Evolutionary conservation across 2,329 filamentous ascomycete species (phyloP).

Genomic region (Ceratocystis ficicola): DNA sequence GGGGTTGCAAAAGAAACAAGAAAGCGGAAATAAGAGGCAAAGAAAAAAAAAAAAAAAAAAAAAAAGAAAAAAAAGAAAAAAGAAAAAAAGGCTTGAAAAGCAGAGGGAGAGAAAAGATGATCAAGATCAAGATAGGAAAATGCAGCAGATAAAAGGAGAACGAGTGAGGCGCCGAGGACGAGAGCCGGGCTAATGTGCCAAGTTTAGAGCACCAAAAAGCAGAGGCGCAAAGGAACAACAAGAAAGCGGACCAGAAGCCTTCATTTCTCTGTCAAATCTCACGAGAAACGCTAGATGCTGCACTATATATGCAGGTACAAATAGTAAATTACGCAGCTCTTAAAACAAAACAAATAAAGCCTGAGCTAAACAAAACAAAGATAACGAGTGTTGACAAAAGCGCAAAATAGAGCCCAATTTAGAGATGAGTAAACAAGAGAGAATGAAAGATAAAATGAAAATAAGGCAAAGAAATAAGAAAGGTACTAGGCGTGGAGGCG

Average conservation of each 20-base stretch:
- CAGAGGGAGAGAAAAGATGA: background rate
- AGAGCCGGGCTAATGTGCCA: background rate
- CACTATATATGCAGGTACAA: constrained; percentile 5
- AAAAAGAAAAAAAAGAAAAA: background rate
- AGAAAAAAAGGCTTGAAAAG: background rate
- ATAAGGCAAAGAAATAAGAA: background rate
- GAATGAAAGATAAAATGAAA: background rate
- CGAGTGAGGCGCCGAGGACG: background rate
- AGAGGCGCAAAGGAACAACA: background rate
- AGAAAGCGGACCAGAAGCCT: background rate
- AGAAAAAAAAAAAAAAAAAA: background rate
- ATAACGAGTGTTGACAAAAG: background rate
- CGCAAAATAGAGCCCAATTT: background rate
- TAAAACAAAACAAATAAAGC: background rate
- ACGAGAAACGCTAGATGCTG: constrained; percentile 4
- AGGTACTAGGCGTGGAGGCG: background rate
- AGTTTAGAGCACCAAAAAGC: background rate
- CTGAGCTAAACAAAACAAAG: background rate
- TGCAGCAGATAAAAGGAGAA: background rate
- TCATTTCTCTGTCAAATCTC: constrained; percentile 10
- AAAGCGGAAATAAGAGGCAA: background rate
- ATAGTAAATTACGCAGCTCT: background rate
- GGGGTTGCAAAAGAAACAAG: background rate
- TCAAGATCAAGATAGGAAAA: background rate
- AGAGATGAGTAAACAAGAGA: background rate